Conservation (phyloP, 768 basidiomycete species). For the Phlebiopsis flavidoalba region DNA sequence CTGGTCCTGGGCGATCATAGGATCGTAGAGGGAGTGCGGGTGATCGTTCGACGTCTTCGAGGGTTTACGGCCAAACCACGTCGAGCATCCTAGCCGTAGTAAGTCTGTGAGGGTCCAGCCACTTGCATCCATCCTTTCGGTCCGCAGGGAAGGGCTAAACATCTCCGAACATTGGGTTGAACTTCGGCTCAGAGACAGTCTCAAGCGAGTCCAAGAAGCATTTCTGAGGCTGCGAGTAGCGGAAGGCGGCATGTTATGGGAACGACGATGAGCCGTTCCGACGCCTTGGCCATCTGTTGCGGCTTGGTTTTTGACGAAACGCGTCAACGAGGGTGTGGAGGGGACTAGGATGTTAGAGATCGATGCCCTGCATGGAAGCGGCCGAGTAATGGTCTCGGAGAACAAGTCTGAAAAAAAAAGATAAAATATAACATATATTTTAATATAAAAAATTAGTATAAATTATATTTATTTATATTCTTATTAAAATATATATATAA, state of each 20-base stretch:
- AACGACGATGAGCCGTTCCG: constrained; percentile 21
- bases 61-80: constrained; percentile 33
- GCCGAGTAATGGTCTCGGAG: constrained; percentile 64
- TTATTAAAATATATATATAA: no score
- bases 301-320: constrained; percentile 24
- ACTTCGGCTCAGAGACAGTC: constrained; percentile 8
- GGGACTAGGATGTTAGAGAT: constrained; percentile 57
- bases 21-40: constrained; percentile 19
- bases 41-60: constrained; percentile 21
- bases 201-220: constrained; percentile 9
- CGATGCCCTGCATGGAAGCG: constrained; percentile 58
- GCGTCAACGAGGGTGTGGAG: constrained; percentile 49
- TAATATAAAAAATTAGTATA: no score
- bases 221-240: not conserved
- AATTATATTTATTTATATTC: no score
- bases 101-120: not conserved
- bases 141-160: constrained; percentile 9
- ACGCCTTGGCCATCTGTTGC: not conserved
- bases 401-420: constrained; percentile 62
- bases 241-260: constrained; percentile 14
- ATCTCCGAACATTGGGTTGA: not conserved
- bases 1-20: constrained; percentile 28
- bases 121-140: not conserved
- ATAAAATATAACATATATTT: no score
- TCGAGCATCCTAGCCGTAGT: constrained; percentile 19